Evolutionary conservation across 192 early-diverging fungal genomes (phyloP), one percentile per base, ranked within the genome.

Genomic region (Coemansia biformis): DNA sequence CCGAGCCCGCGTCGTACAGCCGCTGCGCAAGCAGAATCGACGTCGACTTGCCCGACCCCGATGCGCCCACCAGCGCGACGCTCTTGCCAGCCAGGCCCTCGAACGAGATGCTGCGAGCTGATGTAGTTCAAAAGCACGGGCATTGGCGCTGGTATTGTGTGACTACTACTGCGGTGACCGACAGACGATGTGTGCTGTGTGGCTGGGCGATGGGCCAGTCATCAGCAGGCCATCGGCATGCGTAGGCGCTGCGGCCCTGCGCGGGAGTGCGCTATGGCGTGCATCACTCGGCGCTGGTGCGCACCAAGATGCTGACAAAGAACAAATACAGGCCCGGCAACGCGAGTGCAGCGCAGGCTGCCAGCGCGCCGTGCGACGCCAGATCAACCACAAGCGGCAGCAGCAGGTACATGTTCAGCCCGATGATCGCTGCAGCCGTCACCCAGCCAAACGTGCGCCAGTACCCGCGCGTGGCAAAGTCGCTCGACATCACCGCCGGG

Each of bases 11-110:
- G 54, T 95, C 90, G 63, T 95, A 95, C 67, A 83, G 85, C 0
- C 91, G 86, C 56, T 91, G 77, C 3, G 83, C 59, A 54, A 84
- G 60, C 18, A 65, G 62, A 57, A 84, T 78, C 19, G 68, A 78
- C 9, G 84, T 83, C 0, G 78, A 79, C 63, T 94, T 94, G 40
- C 91, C 91, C 29, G 84, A 89, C 6, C 91, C 91, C 11, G 86
- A 87, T 2, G 81, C 71, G 6, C 92, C 92, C 8, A 92, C 90
- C 21, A 95, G 50, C 0, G 92, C 92, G 30, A 94, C 79, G 24
- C 86, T 92, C 61, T 78, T 70, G 35, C 86, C 86, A 13, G 78
- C 45, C 16, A 71, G 39, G 14, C 58, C 74, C 7, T 68, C 47
- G 30, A 83, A 53, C 34, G 77, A 65, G 22, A 85, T 75, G 11